Evolutionary conservation across 139 green algal genomes (phyloP).

Genomic region (Auxenochlorella pyrenoidosa): DNA sequence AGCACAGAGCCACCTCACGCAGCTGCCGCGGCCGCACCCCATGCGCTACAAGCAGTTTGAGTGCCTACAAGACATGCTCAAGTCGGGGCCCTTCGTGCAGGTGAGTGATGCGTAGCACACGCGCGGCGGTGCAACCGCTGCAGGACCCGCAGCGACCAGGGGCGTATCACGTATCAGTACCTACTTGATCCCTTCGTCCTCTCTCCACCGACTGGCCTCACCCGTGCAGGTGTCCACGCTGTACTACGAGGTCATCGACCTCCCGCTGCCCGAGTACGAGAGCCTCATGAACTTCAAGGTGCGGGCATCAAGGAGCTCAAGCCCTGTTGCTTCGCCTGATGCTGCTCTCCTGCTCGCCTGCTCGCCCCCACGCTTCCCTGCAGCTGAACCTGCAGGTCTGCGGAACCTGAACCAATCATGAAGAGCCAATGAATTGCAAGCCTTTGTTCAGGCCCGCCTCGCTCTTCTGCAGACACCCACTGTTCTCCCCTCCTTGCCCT

Average conservation of each 20-base stretch:
- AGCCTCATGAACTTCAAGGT: slow-evolving; percentile 74
- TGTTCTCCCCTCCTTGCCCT: not conserved
- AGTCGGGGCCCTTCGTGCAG: slow-evolving; percentile 49
- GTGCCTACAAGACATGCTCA: slow-evolving; percentile 76
- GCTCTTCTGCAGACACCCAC: too few species aligned
- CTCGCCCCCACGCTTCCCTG: too few species aligned
- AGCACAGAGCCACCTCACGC: slow-evolving; percentile 86
- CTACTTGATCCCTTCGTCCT: too few species aligned
- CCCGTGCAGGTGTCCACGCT: slow-evolving; percentile 54
- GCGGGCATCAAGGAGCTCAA: not conserved
- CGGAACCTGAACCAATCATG: too few species aligned
- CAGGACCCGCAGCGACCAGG: too few species aligned
- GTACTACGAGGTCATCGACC: slow-evolving; percentile 97
- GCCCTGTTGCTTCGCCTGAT: not conserved
- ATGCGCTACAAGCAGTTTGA: slow-evolving; percentile 68
- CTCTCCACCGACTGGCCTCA: not conserved
- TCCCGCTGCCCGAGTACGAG: slow-evolving; percentile 91
- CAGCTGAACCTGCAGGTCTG: too few species aligned
- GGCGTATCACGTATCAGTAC: too few species aligned
- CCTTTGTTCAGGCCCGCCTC: too few species aligned
- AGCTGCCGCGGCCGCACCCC: slow-evolving; percentile 50
- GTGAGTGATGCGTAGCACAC: not conserved
- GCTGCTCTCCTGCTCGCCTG: too few species aligned
- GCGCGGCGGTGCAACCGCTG: too few species aligned
- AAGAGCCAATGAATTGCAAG: too few species aligned